These are phyloP conservation scores for Ophiocordyceps camponoti-leonardi DNA, from an alignment of 2,329 filamentous ascomycete species.

Conservation along the genomic window DNA sequence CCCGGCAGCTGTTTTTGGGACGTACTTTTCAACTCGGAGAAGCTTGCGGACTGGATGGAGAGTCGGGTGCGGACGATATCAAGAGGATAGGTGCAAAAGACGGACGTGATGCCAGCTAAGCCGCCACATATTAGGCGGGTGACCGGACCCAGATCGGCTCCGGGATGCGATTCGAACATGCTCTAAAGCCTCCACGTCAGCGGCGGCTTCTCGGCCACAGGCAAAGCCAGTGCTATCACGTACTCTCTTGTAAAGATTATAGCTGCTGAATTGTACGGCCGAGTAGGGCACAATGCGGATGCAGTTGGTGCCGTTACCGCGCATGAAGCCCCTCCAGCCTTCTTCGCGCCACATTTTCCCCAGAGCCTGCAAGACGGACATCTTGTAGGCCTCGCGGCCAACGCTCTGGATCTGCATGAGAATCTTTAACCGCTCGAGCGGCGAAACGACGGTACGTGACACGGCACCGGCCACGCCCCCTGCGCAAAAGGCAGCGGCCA, in stretches of 20 bases:
- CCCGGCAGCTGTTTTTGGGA: conserved; percentile 55
- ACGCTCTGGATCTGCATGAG: conserved; percentile 91
- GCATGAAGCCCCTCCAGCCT: conserved; percentile 94
- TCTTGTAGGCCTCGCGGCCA: conserved; percentile 80
- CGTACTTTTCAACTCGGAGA: conserved; percentile 52
- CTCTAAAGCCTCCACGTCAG: conserved; percentile 20
- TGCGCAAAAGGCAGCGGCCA: conserved; percentile 81
- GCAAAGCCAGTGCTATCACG: conserved; percentile 11
- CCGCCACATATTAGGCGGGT: conserved; percentile 79
- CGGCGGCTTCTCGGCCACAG: neutral
- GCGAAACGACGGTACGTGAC: conserved; percentile 93
- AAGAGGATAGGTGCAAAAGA: conserved; percentile 86
- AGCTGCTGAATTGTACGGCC: conserved; percentile 93
- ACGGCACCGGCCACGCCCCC: conserved; percentile 91
- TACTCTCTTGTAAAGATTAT: conserved; percentile 92
- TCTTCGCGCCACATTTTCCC: conserved; percentile 95
- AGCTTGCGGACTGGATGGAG: conserved; percentile 96
- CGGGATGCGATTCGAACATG: conserved; percentile 63
- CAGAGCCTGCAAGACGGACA: conserved; percentile 77
- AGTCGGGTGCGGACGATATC: conserved; percentile 93
- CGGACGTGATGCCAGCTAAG: conserved; percentile 84
- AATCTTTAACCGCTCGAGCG: conserved; percentile 90
- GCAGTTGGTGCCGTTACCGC: conserved; percentile 95
- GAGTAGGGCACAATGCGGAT: conserved; percentile 97
- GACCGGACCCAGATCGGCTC: conserved; percentile 54